Percentiles rank a stretch among this genome's conserved stretches.
Conservation (phyloP, 2,329 filamentous ascomycete species). For the Fonsecaea monophora region DNA sequence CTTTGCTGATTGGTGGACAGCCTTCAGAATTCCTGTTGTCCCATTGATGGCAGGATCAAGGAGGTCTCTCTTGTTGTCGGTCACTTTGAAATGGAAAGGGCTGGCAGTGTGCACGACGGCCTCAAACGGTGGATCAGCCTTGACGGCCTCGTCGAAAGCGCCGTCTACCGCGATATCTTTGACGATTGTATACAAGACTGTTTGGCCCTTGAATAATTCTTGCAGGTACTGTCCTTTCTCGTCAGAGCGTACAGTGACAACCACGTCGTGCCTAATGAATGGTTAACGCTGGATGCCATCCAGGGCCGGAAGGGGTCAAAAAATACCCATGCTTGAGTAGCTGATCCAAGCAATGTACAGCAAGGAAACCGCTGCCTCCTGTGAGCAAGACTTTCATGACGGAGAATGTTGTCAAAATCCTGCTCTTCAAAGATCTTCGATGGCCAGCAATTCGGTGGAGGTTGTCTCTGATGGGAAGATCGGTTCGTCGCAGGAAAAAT, state of each 20-base stretch:
- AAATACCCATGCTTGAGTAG: constrained; percentile 30
- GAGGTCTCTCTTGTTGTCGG: constrained; percentile 67
- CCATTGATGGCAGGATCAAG: constrained; percentile 67
- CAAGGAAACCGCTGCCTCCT: constrained; percentile 35
- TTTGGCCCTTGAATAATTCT: constrained; percentile 33
- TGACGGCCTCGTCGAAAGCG: constrained; percentile 51
- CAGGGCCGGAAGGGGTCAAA: neutral
- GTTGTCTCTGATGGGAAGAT: neutral
- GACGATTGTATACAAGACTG: constrained; percentile 24
- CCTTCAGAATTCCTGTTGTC: constrained; percentile 67
- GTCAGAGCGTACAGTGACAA: constrained; percentile 42
- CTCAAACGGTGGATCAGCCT: constrained; percentile 64
- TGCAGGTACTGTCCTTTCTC: constrained; percentile 41
- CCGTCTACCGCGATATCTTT: constrained; percentile 26
- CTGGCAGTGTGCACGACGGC: constrained; percentile 76
- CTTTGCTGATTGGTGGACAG: constrained; percentile 65
- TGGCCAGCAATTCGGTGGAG: neutral
- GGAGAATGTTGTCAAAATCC: neutral
- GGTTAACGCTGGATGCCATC: constrained; percentile 6
- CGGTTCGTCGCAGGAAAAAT: neutral
- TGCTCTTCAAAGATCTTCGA: neutral
- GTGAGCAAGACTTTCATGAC: constrained; percentile 34
- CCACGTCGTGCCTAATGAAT: constrained; percentile 29
- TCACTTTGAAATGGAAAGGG: constrained; percentile 75
- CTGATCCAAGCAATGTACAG: constrained; percentile 26